Percentiles rank a stretch among this genome's conserved stretches.
phyloP scores from a whole-genome alignment of 768 basidiomycete species.

The Tremella mesenterica region DNA sequence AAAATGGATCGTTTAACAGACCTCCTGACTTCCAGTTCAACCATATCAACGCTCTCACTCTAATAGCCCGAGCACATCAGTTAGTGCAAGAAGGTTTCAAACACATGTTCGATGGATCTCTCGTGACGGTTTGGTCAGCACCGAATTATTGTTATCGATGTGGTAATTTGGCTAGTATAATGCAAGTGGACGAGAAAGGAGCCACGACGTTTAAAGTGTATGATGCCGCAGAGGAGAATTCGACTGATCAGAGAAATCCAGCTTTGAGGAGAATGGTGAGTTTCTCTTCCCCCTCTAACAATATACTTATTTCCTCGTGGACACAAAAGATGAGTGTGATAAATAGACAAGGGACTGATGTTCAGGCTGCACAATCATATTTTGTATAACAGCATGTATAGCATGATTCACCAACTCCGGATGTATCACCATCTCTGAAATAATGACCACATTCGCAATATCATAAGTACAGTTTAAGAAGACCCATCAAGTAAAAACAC shows the following conservation, averaged over 20 bases:
- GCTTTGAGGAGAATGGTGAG: constrained; percentile 61
- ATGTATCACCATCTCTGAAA: constrained; percentile 1
- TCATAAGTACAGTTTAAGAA: no score
- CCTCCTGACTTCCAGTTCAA: constrained; percentile 60
- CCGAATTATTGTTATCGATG: constrained; percentile 49
- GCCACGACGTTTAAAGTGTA: constrained; percentile 69
- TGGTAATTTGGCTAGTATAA: constrained; percentile 83
- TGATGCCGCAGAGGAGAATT: constrained; percentile 80
- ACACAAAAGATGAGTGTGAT: no score
- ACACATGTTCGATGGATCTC: constrained; percentile 42
- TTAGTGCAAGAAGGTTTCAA: constrained; percentile 56
- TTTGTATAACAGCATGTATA: constrained; percentile 23
- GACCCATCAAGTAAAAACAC: no score
- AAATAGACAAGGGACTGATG: neutral
- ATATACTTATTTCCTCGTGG: no score
- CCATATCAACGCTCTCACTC: constrained; percentile 72
- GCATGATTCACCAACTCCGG: constrained; percentile 2
- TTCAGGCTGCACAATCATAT: constrained; percentile 29
- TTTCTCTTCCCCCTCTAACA: constrained; percentile 1
- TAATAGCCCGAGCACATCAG: constrained; percentile 94
- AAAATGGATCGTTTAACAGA: neutral
- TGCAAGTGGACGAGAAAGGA: constrained; percentile 62
- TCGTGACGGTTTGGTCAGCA: constrained; percentile 44
- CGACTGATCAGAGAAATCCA: constrained; percentile 69
- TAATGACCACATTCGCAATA: neutral